Conservation (phyloP, 2,329 filamentous ascomycete genomes). For the Fusarium chuoi region DNA sequence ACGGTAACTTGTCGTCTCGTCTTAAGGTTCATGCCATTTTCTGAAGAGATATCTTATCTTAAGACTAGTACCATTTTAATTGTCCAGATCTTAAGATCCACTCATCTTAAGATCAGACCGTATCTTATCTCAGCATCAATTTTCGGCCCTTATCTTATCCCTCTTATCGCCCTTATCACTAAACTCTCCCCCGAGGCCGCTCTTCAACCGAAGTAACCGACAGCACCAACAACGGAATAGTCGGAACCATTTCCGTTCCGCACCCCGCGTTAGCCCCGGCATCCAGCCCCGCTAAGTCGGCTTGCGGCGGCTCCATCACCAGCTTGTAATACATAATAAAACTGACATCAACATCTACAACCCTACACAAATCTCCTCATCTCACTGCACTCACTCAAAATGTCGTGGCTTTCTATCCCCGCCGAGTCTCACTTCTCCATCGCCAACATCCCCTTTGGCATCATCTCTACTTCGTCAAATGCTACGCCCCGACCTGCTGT, state of each 20-base stretch:
- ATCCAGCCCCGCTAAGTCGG: slow-evolving; percentile 20
- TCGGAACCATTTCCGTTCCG: slow-evolving; percentile 2
- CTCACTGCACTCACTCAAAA: neutral
- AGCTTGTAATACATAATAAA: slow-evolving; percentile 13
- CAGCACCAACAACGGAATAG: neutral
- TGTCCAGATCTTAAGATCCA: too few relatives aligned
- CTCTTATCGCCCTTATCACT: neutral
- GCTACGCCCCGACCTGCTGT: slow-evolving; percentile 71
- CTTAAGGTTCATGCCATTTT: too few relatives aligned
- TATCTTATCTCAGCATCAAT: neutral
- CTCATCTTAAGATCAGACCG: neutral
- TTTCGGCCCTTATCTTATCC: too few relatives aligned
- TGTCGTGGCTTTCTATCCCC: slow-evolving; percentile 49
- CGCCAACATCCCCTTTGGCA: slow-evolving; percentile 84
- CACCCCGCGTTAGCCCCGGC: slow-evolving; percentile 11
- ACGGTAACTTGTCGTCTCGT: neutral
- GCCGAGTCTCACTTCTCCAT: slow-evolving; percentile 58
- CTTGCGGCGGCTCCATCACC: slow-evolving; percentile 28
- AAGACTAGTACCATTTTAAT: too few relatives aligned
- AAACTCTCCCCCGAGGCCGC: neutral
- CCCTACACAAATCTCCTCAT: neutral
- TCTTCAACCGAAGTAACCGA: slow-evolving; percentile 15
- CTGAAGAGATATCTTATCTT: too few relatives aligned
- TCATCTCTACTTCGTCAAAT: slow-evolving; percentile 73
- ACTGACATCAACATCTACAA: neutral